Evolutionary conservation across 768 basidiomycete species (phyloP), one percentile per base, ranked within the genome.

Genomic region (Lanmaoa rubissima): DNA sequence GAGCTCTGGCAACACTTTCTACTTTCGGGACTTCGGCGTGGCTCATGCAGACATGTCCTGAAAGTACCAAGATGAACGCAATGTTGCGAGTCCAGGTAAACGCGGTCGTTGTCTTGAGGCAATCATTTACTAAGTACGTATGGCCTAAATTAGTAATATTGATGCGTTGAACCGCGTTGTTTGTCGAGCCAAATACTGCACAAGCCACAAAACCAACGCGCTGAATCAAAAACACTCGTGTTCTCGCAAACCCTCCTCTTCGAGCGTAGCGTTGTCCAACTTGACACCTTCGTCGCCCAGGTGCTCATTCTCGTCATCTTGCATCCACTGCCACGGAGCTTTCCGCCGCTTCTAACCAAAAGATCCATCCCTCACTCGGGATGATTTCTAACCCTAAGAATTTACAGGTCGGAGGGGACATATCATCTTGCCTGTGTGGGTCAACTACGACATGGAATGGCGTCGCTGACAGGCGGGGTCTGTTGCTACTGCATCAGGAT

Each of bases 381-480:
- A 79, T 79, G 81, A 72, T 71, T 76, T 79, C 80, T 84, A 85
- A 85, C 83, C 83, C 82, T 84, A 85, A 78, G 75, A 68, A 64
- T 67, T 58, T 65, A 64, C 65, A 65, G 76, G 73, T 69, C 62
- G 61, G 54, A 53, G 55, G 73, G 72, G 71, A 57, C 63, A 63
- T 55, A 48, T 45, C 61, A 57, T 65, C 57, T 54, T 53, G 63
- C 63, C 63, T 65, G 61, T 58, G 60, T 61, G 59, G 63, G 66
- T 59, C 53, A 48, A 28, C 47, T 34, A 49, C 65, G 57, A 66
- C 59, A 61, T 45, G 55, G 63, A 55, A 63, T 48, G 62, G 49
- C 62, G 45, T 61, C 60, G 62, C 58, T 63, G 48, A 58, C 56
- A 54, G 55, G 53, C 50, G 40, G 61, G 53, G 58, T 51, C 52